Conservation (phyloP, 2,329 filamentous ascomycete species). For the Zarea fungicola region DNA sequence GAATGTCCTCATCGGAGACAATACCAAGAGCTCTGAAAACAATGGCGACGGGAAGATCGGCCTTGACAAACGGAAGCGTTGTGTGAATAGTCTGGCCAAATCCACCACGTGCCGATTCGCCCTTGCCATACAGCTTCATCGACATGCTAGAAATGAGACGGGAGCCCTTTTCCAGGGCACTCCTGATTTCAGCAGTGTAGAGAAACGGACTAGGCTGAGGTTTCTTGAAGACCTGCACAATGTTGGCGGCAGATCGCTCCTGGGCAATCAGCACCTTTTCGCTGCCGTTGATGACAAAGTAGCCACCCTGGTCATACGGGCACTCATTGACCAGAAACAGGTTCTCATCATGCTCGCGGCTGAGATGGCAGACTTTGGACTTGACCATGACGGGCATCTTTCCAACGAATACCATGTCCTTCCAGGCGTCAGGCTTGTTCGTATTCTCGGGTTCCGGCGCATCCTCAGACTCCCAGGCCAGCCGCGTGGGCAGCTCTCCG, state of each 20-base stretch:
- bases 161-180: conserved; percentile 92
- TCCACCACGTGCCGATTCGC: conserved; percentile 68
- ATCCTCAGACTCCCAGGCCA: conserved; percentile 58
- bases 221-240: conserved; percentile 99
- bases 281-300: conserved; percentile 98
- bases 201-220: conserved; percentile 86
- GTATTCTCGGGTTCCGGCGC: conserved; percentile 45
- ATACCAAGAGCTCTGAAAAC: conserved; percentile 94
- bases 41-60: conserved; percentile 87
- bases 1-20: conserved; percentile 94
- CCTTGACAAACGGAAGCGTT: conserved; percentile 88
- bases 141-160: conserved; percentile 88
- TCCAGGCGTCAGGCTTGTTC: conserved; percentile 50
- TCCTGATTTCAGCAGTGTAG: conserved; percentile 92
- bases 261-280: conserved; percentile 98
- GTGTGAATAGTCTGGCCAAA: conserved; percentile 86
- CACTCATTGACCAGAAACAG: conserved; percentile 93
- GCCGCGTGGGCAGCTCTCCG: conserved; percentile 51
- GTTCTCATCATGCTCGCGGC: conserved; percentile 75
- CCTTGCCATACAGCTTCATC: conserved; percentile 85
- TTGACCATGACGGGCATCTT: conserved; percentile 98
- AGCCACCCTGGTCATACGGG: conserved; percentile 95
- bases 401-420: conserved; percentile 81
- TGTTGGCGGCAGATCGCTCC: conserved; percentile 95
- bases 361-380: conserved; percentile 89